Percentiles rank a stretch among this genome's conserved stretches.
Evolutionary conservation across 2,329 filamentous ascomycete genomes (phyloP).

Genomic region (Colletotrichum lentis): DNA sequence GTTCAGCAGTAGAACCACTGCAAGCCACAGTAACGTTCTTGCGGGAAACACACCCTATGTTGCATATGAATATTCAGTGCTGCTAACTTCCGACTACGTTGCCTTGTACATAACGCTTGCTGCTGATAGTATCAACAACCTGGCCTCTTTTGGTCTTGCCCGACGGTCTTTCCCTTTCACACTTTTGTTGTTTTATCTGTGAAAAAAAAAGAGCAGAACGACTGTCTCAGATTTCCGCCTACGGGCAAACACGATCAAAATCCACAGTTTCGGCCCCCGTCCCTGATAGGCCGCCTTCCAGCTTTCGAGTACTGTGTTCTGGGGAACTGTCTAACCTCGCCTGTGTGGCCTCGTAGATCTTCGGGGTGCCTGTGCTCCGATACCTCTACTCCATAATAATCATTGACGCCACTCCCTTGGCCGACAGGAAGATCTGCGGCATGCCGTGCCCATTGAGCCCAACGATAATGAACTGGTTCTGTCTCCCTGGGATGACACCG

Average conservation of each 20-base stretch:
- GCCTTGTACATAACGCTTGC: too few species aligned
- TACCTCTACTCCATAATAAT: constrained; percentile 44
- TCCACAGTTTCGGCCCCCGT: neutral
- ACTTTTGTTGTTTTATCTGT: too few species aligned
- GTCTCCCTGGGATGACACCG: constrained; percentile 51
- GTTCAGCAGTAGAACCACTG: neutral
- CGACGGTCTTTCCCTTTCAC: too few species aligned
- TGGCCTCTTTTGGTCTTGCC: too few species aligned
- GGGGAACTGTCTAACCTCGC: constrained; percentile 41
- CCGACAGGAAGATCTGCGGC: constrained; percentile 54
- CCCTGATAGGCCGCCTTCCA: constrained; percentile 13
- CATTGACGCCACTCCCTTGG: constrained; percentile 54
- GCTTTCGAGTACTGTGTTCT: constrained; percentile 34
- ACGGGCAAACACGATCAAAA: too few species aligned
- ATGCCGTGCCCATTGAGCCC: constrained; percentile 63
- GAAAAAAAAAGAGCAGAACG: too few species aligned
- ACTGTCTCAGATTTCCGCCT: too few species aligned
- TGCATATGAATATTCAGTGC: too few species aligned
- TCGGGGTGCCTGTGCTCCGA: constrained; percentile 49
- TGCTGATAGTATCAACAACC: too few species aligned
- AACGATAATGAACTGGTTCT: constrained; percentile 54
- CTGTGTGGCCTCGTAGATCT: constrained; percentile 47
- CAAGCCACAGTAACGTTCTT: neutral
- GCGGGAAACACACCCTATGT: too few species aligned
- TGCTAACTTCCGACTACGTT: too few species aligned